These are phyloP conservation scores for Vaccinium corymbosum DNA, from an alignment of 148 eudicot species.

Conservation along the genomic window DNA sequence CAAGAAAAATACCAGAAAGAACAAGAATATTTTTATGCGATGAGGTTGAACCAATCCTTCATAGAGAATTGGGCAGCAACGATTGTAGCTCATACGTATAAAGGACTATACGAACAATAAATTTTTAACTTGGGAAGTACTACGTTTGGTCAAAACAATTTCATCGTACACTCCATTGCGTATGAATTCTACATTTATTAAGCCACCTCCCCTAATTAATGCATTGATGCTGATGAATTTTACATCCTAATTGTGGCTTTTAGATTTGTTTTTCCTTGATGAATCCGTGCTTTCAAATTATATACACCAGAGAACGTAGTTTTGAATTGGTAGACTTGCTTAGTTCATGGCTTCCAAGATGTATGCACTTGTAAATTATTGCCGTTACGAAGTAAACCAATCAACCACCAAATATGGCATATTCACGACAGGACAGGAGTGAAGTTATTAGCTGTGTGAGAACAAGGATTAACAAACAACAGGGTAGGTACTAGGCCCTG, in stretches of 20 bases:
- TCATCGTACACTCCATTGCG: background rate
- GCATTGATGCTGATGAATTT: background rate
- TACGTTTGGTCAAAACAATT: background rate
- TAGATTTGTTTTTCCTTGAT: background rate
- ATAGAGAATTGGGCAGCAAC: no score
- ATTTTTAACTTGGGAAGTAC: background rate
- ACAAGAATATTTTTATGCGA: no score
- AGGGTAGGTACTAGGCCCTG: background rate
- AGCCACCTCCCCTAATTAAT: background rate
- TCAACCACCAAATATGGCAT: background rate
- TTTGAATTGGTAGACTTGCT: background rate
- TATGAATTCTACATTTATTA: background rate
- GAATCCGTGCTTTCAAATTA: background rate
- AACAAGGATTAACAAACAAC: background rate
- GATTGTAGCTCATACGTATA: no score
- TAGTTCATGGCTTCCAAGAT: background rate
- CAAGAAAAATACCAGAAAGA: no score
- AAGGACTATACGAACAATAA: no score
- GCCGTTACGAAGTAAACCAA: background rate
- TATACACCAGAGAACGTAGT: background rate
- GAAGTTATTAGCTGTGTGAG: background rate
- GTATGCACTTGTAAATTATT: background rate
- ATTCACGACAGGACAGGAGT: background rate
- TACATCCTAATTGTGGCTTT: background rate
- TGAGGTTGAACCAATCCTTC: no score